Base-by-base conservation (phyloP, 352 stramenopile genomes). In the Phytopythium boreale region DNA sequence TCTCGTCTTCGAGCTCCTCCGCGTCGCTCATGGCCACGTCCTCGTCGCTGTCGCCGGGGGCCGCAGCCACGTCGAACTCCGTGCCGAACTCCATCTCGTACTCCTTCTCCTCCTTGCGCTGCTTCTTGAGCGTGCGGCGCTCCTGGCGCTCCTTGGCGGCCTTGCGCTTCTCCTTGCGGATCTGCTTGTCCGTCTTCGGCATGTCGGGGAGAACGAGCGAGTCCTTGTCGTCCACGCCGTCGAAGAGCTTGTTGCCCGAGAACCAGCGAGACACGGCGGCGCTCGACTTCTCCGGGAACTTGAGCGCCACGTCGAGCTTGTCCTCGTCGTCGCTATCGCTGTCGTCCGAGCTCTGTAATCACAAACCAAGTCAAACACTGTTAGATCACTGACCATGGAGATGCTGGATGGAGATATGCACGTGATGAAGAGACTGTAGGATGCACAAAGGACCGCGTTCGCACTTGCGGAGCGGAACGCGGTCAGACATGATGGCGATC, bases 161-260 rank as follows among this genome's bases (percentile, higher is more conserved):
- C 63, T 98, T 90, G 20, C 97, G 88, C 73, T 99, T 99, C 44
- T 98, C 94, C 55, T 98, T 91, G 36, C 98, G 96, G 62, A 98
- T 95, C 68, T 99, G 84, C 71, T 99, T 99, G 65, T 99, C 98
- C 0, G 97, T 99, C 76, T 98, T 98, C 0, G 97, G 97, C 91
- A 99, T 99, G 12, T 88, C 84, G 0, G 81, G 74, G 22, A 92
- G 34, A 12, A 58, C 47, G 12, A 72, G 20, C 0, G 67, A 66
- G 3, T 90, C 76, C 46, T 87, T 85, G 1, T 89, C 74, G 2
- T 89, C 77, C 2, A 94, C 81, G 14, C 80, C 80, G 0, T 92
- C 83, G 36, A 96, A 96, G 0, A 96, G 61, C 56, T 93, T 82
- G 74, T 95, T 96, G 55, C 84, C 83, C 0, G 82, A 90, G 29